Percentiles rank a stretch among this genome's conserved stretches.
phyloP scores from a whole-genome alignment of 768 basidiomycete species.

The Tylopilus felleus region DNA sequence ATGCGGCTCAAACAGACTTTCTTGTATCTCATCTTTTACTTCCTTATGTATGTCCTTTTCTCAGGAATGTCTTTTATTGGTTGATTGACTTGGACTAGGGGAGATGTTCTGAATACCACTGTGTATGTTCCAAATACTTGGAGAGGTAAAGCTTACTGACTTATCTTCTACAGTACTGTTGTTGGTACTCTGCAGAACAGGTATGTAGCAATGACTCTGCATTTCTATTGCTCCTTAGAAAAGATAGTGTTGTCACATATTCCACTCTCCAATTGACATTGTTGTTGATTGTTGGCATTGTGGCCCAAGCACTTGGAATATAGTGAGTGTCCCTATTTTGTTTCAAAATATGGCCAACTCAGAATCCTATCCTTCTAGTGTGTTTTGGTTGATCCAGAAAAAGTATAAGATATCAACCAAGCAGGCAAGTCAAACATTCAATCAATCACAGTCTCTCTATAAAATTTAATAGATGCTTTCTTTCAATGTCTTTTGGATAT shows the following conservation, averaged over 20 bases:
- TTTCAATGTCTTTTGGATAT: slow-evolving; percentile 71
- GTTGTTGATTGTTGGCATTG: slow-evolving; percentile 63
- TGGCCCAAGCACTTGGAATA: slow-evolving; percentile 62
- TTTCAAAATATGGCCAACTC: not conserved
- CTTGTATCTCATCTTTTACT: slow-evolving; percentile 70
- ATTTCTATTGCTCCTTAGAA: slow-evolving; percentile 3
- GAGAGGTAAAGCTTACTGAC: not conserved
- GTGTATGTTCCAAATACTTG: slow-evolving; percentile 44
- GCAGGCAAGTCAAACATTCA: slow-evolving; percentile 27
- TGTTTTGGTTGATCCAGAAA: slow-evolving; percentile 70
- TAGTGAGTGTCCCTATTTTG: slow-evolving; percentile 42
- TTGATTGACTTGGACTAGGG: slow-evolving; percentile 39
- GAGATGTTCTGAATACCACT: slow-evolving; percentile 71
- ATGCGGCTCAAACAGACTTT: slow-evolving; percentile 70
- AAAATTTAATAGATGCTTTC: slow-evolving; percentile 52
- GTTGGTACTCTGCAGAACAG: slow-evolving; percentile 70
- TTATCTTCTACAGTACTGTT: slow-evolving; percentile 48
- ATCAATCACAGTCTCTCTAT: not conserved
- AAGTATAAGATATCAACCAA: slow-evolving; percentile 62
- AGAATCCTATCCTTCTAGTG: slow-evolving; percentile 30
- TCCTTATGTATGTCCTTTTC: slow-evolving; percentile 55
- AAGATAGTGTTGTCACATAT: slow-evolving; percentile 58
- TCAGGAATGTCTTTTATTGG: not conserved
- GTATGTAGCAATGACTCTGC: slow-evolving; percentile 28
- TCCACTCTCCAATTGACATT: slow-evolving; percentile 70